Base-by-base conservation (phyloP, 2,329 filamentous ascomycete genomes). In the Fusarium musae region DNA sequence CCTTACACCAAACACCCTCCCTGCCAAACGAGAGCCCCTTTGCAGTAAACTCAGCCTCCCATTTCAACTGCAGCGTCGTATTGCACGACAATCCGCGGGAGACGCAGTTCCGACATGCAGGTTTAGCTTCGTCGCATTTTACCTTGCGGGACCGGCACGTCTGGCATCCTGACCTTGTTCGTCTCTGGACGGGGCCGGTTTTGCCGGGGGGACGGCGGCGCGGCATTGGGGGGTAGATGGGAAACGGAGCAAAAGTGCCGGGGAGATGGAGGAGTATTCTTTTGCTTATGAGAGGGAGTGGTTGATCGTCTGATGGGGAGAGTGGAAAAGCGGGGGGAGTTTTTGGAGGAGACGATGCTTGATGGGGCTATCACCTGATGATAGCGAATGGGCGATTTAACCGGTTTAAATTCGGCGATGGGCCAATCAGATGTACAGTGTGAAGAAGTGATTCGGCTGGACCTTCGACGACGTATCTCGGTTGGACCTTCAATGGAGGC, bases 1-100 rank as follows among this genome's bases (percentile, higher is more conserved):
- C 66, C 23, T 79, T 80, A 9, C 71, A 63, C 79, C 78, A 80
- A 17, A 79, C 77, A 6, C 79, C 79, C 30, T 77, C 73, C 32
- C 79, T 39, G 6, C 79, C 79, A 70, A 80, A 80, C 12, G 79
- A 79, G 6, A 77, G 49, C 0, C 79, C 79, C 3, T 62, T 65
- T 1, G 66, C 69, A 11, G 72, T 63, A 43, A 78, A 80, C 59
- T 80, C 79, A 1, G 75, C 53, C 39, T 80, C 78, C 78, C 79
- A 80, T 66, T 80, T 80, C 53, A 77, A 34, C 42, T 74, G 71
- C 13, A 74, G 13, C 13, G 59, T 39, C 0, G 58, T 68, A 42
- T 72, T 69, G 17, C 72, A 74, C 19, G 64, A 40, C 7, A 74
- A n/a, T 2, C 72, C 72, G 1, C 71, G 69, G n/a, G 71, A 62